A percentile compares a stretch with the other conserved stretches of the same genome.
phyloP scores from a whole-genome alignment of 768 basidiomycete genomes.

The Phanerodontia chrysosporium region DNA sequence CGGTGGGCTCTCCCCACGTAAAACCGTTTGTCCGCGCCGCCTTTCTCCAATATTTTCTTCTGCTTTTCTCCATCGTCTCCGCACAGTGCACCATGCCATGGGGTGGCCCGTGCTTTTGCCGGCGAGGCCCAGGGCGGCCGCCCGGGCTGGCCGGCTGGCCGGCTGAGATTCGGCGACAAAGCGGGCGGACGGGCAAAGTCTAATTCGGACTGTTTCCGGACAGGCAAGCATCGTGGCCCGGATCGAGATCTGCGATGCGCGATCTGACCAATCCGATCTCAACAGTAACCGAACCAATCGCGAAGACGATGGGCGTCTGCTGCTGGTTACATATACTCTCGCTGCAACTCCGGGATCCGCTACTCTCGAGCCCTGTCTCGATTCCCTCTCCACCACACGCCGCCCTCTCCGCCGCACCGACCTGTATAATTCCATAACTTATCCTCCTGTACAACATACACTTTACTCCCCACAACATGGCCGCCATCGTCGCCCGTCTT shows the following conservation, averaged over 20 bases:
- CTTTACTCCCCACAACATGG: background rate
- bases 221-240: background rate
- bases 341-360: background rate
- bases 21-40: background rate
- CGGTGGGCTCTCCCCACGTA: too few relatives aligned
- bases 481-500: slow-evolving; percentile 3
- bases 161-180: background rate
- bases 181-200: background rate
- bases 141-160: background rate
- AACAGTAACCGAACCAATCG: slow-evolving; percentile 8
- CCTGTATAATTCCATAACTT: background rate
- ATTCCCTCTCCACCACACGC: background rate
- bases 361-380: background rate
- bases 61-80: background rate
- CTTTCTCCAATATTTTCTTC: background rate
- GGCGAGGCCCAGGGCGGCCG: background rate
- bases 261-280: background rate
- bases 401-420: background rate
- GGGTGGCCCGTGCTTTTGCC: slow-evolving; percentile 7
- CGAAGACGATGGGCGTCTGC: background rate
- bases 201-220: slow-evolving; percentile 4
- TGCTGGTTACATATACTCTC: background rate
- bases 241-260: background rate
- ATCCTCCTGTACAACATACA: background rate
- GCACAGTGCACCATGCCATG: background rate